Conservation (phyloP, 108 stramenopile genomes). For the Nitzschia putrida region DNA sequence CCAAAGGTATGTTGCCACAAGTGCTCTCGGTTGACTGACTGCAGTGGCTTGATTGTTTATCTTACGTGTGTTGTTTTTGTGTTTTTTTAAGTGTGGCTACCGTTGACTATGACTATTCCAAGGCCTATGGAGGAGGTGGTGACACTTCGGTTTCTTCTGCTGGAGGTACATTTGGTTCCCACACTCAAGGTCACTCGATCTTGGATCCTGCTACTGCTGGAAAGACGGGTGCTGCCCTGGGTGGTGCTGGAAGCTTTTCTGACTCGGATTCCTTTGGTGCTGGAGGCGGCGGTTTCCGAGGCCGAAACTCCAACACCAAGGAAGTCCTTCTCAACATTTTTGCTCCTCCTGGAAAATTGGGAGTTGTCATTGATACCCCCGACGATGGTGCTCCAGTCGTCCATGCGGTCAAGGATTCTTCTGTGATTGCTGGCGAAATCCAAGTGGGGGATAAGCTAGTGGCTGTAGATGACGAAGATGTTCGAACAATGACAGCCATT, state of each 20-base stretch:
- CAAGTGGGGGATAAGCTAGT: conserved; percentile 86
- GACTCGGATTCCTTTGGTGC: conserved; percentile 30
- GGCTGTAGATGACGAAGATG: conserved; percentile 88
- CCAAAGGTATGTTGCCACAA: conserved; percentile 64
- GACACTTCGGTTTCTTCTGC: conserved; percentile 70
- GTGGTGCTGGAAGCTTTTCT: conserved; percentile 31
- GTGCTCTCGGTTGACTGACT: not conserved
- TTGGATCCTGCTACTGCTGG: conserved; percentile 42
- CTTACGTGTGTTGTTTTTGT: conserved; percentile 9
- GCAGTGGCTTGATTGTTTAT: not conserved
- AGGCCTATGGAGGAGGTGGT: conserved; percentile 72
- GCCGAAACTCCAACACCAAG: conserved; percentile 43
- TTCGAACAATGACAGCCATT: conserved; percentile 86
- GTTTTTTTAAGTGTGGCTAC: conserved; percentile 62
- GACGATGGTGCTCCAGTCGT: conserved; percentile 84
- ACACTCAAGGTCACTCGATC: conserved; percentile 47
- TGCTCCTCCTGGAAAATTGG: conserved; percentile 87
- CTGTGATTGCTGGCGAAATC: conserved; percentile 74
- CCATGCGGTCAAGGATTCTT: conserved; percentile 85
- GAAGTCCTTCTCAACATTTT: conserved; percentile 76
- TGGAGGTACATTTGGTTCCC: conserved; percentile 78
- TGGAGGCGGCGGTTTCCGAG: conserved; percentile 17
- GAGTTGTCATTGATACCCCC: conserved; percentile 90
- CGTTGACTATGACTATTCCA: conserved; percentile 86
- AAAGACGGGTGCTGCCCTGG: conserved; percentile 57